Conservation (phyloP, 176 grass and related monocot genomes). For the Carex littledalei region DNA sequence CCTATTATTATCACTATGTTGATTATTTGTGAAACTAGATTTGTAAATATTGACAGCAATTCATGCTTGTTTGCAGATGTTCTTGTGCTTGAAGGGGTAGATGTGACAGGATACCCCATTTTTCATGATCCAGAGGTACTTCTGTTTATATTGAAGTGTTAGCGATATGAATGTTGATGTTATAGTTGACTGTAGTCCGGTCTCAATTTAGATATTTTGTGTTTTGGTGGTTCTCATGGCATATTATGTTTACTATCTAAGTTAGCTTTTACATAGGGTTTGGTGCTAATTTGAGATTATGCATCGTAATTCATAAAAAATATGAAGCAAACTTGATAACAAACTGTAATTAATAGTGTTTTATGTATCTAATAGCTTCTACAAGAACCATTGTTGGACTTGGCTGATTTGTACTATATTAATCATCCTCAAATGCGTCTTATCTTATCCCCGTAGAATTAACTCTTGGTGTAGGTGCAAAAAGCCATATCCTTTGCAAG, state of each 20-base stretch:
- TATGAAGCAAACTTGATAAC: background rate
- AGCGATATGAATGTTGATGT: background rate
- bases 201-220: slow-evolving; percentile 11
- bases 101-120: slow-evolving; percentile 85
- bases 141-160: background rate
- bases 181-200: background rate
- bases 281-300: background rate
- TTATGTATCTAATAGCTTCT: background rate
- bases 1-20: background rate
- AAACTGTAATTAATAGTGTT: background rate
- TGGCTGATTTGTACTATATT: background rate
- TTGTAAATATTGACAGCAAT: background rate
- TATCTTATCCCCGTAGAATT: background rate
- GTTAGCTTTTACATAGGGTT: background rate
- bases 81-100: slow-evolving; percentile 92
- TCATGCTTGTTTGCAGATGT: slow-evolving; percentile 48
- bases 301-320: background rate
- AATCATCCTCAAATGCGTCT: background rate
- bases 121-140: slow-evolving; percentile 76
- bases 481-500: slow-evolving; percentile 82
- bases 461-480: slow-evolving; percentile 51
- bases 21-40: background rate
- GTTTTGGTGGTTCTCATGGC: background rate
- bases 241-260: background rate
- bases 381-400: background rate